phyloP scores from a whole-genome alignment of 108 stramenopile species.

The Skeletonema grethae region DNA sequence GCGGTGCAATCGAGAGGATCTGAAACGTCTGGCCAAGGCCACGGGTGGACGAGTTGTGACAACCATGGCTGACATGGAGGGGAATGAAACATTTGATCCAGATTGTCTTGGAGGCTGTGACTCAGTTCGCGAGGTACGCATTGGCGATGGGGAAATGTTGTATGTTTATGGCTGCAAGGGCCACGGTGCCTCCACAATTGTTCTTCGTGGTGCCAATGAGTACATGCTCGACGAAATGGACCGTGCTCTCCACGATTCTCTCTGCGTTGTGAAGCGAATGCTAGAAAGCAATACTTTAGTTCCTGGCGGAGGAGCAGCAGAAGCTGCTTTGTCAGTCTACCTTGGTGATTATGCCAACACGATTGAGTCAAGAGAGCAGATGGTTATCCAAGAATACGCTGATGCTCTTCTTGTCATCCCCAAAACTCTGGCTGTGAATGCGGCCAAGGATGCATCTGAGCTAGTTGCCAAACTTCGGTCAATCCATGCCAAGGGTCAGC shows the following conservation, averaged over 20 bases:
- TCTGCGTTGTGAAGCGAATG: constrained; percentile 98
- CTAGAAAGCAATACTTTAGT: constrained; percentile 96
- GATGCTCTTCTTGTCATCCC: constrained; percentile 99
- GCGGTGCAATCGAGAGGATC: constrained; percentile 95
- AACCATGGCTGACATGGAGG: constrained; percentile 99
- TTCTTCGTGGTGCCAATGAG: constrained; percentile 99
- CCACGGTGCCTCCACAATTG: constrained; percentile 91
- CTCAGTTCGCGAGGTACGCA: constrained; percentile 92
- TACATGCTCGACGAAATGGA: constrained; percentile 99
- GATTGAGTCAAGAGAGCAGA: constrained; percentile 94
- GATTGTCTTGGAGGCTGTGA: constrained; percentile 87
- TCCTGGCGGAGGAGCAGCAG: constrained; percentile 98
- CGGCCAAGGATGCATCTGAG: constrained; percentile 98
- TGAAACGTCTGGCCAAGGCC: constrained; percentile 97
- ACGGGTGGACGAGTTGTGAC: constrained; percentile 95
- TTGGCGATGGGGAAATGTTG: constrained; percentile 99
- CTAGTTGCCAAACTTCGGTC: constrained; percentile 94
- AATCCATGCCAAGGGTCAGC: constrained; percentile 85
- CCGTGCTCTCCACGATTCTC: constrained; percentile 96
- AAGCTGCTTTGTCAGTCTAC: constrained; percentile 93
- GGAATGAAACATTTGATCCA: constrained; percentile 95
- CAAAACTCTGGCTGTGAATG: constrained; percentile 96
- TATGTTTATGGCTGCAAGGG: constrained; percentile 93
- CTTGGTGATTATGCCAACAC: constrained; percentile 95
- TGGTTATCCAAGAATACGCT: constrained; percentile 98